phyloP scores from a whole-genome alignment of 768 basidiomycete species.

The Fomitopsis pulvina region DNA sequence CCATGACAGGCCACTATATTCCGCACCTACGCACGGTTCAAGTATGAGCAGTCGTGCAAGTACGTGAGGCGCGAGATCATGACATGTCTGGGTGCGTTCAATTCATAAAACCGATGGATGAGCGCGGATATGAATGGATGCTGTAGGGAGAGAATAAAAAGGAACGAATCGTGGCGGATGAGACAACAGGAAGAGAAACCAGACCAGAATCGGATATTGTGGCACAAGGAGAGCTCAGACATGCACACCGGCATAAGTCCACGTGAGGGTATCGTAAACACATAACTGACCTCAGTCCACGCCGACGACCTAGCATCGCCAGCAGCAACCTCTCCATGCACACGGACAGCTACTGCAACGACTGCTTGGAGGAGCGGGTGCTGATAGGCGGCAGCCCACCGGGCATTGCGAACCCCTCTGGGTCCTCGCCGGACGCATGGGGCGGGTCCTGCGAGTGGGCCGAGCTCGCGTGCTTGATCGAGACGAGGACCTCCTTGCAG shows the following conservation, averaged over 20 bases:
- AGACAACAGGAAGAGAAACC: too few relatives aligned
- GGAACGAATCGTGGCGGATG: too few relatives aligned
- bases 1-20: too few relatives aligned
- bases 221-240: too few relatives aligned
- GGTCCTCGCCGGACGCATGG: constrained; percentile 10
- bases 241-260: not conserved
- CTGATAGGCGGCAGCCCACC: constrained; percentile 6
- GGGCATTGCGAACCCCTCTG: constrained; percentile 1
- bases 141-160: too few relatives aligned
- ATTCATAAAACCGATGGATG: too few relatives aligned
- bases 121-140: too few relatives aligned
- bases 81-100: too few relatives aligned
- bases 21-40: too few relatives aligned
- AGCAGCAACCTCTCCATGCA: not conserved
- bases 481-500: constrained; percentile 76
- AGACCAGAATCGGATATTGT: too few relatives aligned
- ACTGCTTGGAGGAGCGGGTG: constrained; percentile 14
- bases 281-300: not conserved
- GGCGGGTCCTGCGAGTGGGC: constrained; percentile 16
- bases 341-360: constrained; percentile 7
- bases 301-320: not conserved
- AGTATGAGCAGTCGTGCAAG: too few relatives aligned
- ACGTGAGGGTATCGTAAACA: not conserved
- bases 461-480: constrained; percentile 57
- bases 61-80: too few relatives aligned